These are phyloP conservation scores for Discostella stelligeroides DNA, from an alignment of 108 stramenopile species.

Conservation along the genomic window DNA sequence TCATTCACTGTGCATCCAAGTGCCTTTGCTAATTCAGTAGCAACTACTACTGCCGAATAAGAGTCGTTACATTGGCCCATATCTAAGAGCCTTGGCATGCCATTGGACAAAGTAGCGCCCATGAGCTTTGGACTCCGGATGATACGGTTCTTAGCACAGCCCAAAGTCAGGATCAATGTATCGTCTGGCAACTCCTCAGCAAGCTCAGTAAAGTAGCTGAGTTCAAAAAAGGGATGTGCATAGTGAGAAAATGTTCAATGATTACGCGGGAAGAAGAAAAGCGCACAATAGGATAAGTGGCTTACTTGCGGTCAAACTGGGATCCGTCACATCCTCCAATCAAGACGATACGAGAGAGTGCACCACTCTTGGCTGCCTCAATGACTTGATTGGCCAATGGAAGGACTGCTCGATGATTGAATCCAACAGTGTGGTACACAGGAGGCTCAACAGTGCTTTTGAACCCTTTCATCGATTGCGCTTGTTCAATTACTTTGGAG, in stretches of 20 bases:
- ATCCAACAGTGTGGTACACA: slow-evolving; percentile 70
- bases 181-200: slow-evolving; percentile 75
- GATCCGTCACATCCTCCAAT: slow-evolving; percentile 88
- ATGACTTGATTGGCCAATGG: slow-evolving; percentile 75
- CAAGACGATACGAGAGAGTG: slow-evolving; percentile 72
- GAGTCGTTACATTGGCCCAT: slow-evolving; percentile 91
- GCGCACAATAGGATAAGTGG: background rate
- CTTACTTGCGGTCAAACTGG: slow-evolving; percentile 72
- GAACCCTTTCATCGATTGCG: slow-evolving; percentile 71
- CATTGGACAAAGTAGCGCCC: slow-evolving; percentile 58
- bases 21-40: slow-evolving; percentile 81
- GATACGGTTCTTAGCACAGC: slow-evolving; percentile 86
- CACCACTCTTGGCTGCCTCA: slow-evolving; percentile 66
- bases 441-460: slow-evolving; percentile 60
- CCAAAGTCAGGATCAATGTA: slow-evolving; percentile 74
- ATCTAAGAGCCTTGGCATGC: slow-evolving; percentile 81
- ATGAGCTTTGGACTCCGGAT: slow-evolving; percentile 60
- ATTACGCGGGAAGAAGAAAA: slow-evolving; percentile 2
- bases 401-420: slow-evolving; percentile 80
- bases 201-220: slow-evolving; percentile 74
- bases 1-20: slow-evolving; percentile 74
- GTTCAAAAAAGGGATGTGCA: background rate
- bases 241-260: background rate
- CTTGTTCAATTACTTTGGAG: slow-evolving; percentile 70
- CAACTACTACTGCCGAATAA: slow-evolving; percentile 81